phyloP scores from a whole-genome alignment of 2,329 filamentous ascomycete genomes.

The Aspergillus sp. region DNA sequence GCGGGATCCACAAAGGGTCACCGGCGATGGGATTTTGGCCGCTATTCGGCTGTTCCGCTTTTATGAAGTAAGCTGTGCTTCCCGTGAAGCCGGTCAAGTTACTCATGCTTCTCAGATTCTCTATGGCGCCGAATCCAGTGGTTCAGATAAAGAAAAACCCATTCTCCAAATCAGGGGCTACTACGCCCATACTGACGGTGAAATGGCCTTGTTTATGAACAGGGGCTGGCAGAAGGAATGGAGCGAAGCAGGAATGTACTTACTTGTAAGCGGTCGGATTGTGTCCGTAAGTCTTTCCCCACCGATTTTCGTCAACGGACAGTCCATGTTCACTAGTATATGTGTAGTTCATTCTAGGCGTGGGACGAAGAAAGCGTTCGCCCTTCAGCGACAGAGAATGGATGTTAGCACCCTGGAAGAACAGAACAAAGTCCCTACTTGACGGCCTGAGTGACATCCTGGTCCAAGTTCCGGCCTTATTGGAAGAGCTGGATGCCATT shows the following conservation, averaged over 20 bases:
- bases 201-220: conserved; percentile 10
- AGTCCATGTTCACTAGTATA: not conserved
- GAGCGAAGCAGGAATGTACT: conserved; percentile 5
- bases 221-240: not conserved
- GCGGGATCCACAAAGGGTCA: conserved; percentile 4
- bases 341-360: conserved; percentile 8
- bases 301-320: not conserved
- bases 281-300: not conserved
- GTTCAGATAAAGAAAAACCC: not conserved
- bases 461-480: conserved; percentile 1
- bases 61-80: conserved; percentile 1
- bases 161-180: not conserved
- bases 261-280: conserved; percentile 5
- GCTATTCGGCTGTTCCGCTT: conserved; percentile 7
- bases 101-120: not conserved
- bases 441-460: conserved; percentile 1
- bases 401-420: conserved; percentile 3
- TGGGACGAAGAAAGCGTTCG: conserved; percentile 4
- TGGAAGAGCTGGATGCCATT: not conserved
- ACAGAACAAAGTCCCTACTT: conserved; percentile 1
- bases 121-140: not conserved
- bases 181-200: conserved; percentile 8
- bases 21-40: conserved; percentile 1
- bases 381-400: not conserved
- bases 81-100: not conserved